These are phyloP conservation scores for Lentinus tigrinus DNA, from an alignment of 768 basidiomycete genomes.

Conservation along the genomic window DNA sequence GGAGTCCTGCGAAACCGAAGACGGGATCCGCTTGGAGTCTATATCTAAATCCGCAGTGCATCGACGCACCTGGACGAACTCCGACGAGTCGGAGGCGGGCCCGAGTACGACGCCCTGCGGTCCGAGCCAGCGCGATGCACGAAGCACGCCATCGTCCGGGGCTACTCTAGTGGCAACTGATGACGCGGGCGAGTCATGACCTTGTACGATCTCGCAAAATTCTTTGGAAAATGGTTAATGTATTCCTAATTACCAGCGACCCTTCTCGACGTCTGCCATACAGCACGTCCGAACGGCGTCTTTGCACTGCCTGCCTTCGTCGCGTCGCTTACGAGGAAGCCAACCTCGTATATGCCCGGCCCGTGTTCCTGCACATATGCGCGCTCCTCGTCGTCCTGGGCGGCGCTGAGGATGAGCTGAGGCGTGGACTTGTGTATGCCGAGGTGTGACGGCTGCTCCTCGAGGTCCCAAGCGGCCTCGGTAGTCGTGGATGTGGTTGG, in stretches of 20 bases:
- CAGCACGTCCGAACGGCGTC: conserved; percentile 53
- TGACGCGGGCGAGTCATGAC: no score
- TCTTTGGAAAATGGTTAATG: not conserved
- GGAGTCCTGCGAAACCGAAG: no score
- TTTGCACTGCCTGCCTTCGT: conserved; percentile 31
- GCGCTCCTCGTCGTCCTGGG: conserved; percentile 36
- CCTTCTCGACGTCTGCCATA: conserved; percentile 31
- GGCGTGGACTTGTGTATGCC: conserved; percentile 13
- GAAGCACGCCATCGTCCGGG: no score
- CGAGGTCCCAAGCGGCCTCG: conserved; percentile 43
- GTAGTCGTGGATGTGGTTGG: conserved; percentile 30
- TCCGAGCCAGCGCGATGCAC: no score
- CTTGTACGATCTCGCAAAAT: not conserved
- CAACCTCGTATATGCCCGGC: conserved; percentile 53
- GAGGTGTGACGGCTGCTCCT: conserved; percentile 25
- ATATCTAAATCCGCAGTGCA: no score
- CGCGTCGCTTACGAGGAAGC: conserved; percentile 37
- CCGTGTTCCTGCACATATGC: conserved; percentile 30
- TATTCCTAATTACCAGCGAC: not conserved
- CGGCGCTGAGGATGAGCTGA: conserved; percentile 37
- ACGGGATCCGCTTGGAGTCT: no score
- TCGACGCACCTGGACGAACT: no score
- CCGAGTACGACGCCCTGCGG: no score
- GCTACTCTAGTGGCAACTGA: no score
- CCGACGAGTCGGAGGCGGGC: no score